A percentile compares a stretch with the other conserved stretches of the same genome.
Evolutionary conservation across 208 protist species (phyloP).

Genomic region (Porcisia hertigi): DNA sequence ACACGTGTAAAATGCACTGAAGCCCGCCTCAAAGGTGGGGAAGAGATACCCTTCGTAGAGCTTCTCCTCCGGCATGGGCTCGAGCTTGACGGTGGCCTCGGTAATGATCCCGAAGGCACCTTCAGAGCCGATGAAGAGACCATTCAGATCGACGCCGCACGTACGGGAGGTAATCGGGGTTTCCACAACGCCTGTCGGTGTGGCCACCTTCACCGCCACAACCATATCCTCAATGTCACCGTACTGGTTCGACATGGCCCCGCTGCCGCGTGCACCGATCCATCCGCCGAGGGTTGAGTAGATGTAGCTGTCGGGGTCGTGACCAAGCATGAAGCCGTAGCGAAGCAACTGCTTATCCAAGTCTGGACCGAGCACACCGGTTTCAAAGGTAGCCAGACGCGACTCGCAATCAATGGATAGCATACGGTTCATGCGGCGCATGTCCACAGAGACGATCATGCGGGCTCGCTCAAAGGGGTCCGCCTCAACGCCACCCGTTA

Average conservation of each 20-base stretch:
- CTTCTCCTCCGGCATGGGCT: slow-evolving; percentile 82
- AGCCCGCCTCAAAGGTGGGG: slow-evolving; percentile 85
- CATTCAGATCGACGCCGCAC: slow-evolving; percentile 91
- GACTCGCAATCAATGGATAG: slow-evolving; percentile 87
- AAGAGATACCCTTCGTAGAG: slow-evolving; percentile 91
- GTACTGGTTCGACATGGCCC: slow-evolving; percentile 96
- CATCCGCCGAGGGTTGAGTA: slow-evolving; percentile 95
- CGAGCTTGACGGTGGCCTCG: slow-evolving; percentile 89
- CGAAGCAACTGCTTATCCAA: slow-evolving; percentile 84
- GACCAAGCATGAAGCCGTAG: slow-evolving; percentile 92
- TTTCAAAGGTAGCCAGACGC: slow-evolving; percentile 86
- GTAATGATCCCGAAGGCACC: slow-evolving; percentile 95
- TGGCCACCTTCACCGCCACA: slow-evolving; percentile 90
- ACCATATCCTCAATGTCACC: slow-evolving; percentile 95
- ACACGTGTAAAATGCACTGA: slow-evolving; percentile 82
- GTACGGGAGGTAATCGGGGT: slow-evolving; percentile 81
- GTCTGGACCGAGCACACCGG: slow-evolving; percentile 89
- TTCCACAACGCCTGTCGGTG: slow-evolving; percentile 88
- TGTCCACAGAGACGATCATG: slow-evolving; percentile 93
- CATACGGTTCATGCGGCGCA: slow-evolving; percentile 93
- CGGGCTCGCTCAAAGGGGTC: slow-evolving; percentile 83
- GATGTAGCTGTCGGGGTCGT: slow-evolving; percentile 94
- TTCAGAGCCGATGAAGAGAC: slow-evolving; percentile 92
- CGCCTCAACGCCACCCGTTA: slow-evolving; percentile 90
- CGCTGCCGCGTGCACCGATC: slow-evolving; percentile 94